Evolutionary conservation across 2,329 filamentous ascomycete genomes (phyloP).

Genomic region (Arthrocladium fulminans): DNA sequence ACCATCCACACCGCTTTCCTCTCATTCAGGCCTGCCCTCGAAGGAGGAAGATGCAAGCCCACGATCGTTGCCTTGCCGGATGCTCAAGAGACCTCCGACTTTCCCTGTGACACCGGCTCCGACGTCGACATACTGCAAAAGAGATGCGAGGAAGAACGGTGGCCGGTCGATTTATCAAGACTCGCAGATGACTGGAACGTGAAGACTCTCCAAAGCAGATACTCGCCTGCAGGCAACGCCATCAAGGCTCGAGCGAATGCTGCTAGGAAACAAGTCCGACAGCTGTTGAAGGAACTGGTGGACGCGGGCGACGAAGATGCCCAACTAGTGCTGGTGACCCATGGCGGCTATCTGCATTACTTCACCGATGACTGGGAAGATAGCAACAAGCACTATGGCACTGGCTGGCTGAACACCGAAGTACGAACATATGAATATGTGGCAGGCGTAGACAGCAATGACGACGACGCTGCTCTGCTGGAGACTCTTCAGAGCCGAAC

Average conservation of each 20-base stretch:
- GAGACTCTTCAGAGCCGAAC: constrained; percentile 36
- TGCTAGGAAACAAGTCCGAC: constrained; percentile 51
- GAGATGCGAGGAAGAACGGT: constrained; percentile 50
- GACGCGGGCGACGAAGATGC: constrained; percentile 43
- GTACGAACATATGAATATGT: constrained; percentile 59
- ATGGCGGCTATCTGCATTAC: constrained; percentile 78
- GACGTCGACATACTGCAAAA: constrained; percentile 44
- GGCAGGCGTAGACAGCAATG: constrained; percentile 43
- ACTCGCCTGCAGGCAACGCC: constrained; percentile 40
- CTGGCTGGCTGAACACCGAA: constrained; percentile 67
- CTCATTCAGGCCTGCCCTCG: constrained; percentile 53
- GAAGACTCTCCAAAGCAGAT: constrained; percentile 45
- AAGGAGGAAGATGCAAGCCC: constrained; percentile 36
- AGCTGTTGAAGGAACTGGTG: constrained; percentile 51
- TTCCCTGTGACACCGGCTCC: constrained; percentile 69
- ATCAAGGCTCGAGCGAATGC: constrained; percentile 54
- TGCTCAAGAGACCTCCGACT: constrained; percentile 66
- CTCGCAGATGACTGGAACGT: constrained; percentile 62
- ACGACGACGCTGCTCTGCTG: constrained; percentile 30
- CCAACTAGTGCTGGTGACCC: constrained; percentile 68
- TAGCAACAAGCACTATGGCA: constrained; percentile 32
- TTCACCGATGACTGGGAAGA: constrained; percentile 73
- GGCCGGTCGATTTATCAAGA: constrained; percentile 53
- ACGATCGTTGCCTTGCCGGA: constrained; percentile 61
- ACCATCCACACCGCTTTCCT: constrained; percentile 70